Evolutionary conservation across 345 rosid genomes (phyloP).

Genomic region (Citrus medica): DNA sequence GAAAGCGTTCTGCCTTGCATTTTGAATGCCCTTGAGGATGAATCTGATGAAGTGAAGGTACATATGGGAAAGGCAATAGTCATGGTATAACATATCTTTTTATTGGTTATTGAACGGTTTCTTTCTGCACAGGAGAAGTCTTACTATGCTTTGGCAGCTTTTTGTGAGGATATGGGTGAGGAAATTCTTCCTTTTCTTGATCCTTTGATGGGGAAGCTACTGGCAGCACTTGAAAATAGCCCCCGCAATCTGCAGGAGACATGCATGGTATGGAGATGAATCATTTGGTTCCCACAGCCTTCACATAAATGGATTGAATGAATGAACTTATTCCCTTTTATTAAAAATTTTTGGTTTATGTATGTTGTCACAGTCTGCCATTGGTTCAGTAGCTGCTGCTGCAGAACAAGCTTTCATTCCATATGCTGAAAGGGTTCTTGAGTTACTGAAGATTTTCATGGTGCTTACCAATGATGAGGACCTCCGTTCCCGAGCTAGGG

Average conservation of each 20-base stretch:
- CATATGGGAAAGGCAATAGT: slow-evolving; percentile 7
- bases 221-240: slow-evolving; percentile 76
- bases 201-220: slow-evolving; percentile 84
- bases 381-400: slow-evolving; percentile 98
- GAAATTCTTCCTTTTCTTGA: slow-evolving; percentile 93
- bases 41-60: slow-evolving; percentile 98
- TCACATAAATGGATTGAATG: not conserved
- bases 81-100: not conserved
- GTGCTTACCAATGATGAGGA: slow-evolving; percentile 89
- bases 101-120: not conserved
- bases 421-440: slow-evolving; percentile 89
- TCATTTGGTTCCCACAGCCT: not conserved
- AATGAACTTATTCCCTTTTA: not conserved
- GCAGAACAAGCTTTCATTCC: slow-evolving; percentile 97
- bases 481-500: slow-evolving; percentile 91
- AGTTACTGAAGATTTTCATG: slow-evolving; percentile 88
- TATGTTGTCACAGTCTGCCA: slow-evolving; percentile 73
- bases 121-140: slow-evolving; percentile 75
- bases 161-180: slow-evolving; percentile 97
- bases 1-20: slow-evolving; percentile 90
- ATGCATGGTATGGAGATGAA: slow-evolving; percentile 71
- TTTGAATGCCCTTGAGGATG: slow-evolving; percentile 86
- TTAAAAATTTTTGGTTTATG: not conserved
- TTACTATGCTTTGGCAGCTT: slow-evolving; percentile 96
- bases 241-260: slow-evolving; percentile 96